Evolutionary conservation across 768 basidiomycete genomes (phyloP).

Genomic region (Neoboletus subvelutipes): DNA sequence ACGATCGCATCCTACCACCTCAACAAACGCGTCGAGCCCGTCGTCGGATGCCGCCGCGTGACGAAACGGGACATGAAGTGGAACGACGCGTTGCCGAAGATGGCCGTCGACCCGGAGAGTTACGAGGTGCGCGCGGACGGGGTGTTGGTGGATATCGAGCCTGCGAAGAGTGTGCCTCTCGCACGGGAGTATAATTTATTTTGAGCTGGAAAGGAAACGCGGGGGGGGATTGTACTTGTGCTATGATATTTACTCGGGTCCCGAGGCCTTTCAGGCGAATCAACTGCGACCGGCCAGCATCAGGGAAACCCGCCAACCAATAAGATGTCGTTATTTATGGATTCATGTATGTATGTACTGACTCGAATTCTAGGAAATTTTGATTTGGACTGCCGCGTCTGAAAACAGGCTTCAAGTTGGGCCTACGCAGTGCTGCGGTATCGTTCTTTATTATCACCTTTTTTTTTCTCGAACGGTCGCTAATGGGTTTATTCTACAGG

Average conservation of each 20-base stretch:
- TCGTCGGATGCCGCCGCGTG: conserved; percentile 71
- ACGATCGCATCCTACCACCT: conserved; percentile 66
- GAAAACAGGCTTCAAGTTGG: too few species aligned
- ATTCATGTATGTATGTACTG: too few species aligned
- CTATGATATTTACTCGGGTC: background rate
- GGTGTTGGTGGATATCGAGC: conserved; percentile 68
- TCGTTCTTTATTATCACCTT: too few species aligned
- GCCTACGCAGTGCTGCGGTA: too few species aligned
- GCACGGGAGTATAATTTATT: conserved; percentile 79
- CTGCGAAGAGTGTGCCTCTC: conserved; percentile 69
- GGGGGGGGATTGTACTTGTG: background rate
- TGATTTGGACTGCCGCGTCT: too few species aligned
- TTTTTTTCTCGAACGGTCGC: too few species aligned
- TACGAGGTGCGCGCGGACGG: conserved; percentile 86
- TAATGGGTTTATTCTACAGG: too few species aligned
- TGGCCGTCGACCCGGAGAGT: conserved; percentile 89
- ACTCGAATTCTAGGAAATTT: too few species aligned
- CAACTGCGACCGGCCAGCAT: too few species aligned
- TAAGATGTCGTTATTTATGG: too few species aligned
- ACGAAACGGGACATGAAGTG: conserved; percentile 92
- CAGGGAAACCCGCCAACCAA: too few species aligned
- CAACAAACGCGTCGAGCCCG: conserved; percentile 70
- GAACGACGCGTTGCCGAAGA: conserved; percentile 78
- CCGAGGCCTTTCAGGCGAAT: background rate
- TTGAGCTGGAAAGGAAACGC: conserved; percentile 34